Base-by-base conservation (phyloP, 345 rosid genomes). In the Adansonia digitata region DNA sequence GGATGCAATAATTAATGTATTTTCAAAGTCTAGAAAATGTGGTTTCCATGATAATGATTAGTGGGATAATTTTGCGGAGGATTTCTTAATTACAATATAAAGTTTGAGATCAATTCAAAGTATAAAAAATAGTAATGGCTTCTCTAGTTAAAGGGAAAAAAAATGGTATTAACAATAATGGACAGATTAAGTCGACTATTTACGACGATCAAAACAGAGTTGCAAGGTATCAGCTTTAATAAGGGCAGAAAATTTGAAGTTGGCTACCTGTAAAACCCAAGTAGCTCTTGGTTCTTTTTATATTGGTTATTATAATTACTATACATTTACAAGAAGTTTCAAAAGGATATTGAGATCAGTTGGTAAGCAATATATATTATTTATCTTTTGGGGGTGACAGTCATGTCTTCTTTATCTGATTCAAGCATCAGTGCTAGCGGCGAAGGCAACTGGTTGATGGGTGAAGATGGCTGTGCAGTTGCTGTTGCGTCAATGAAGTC, bases 231-330 rank as follows among this genome's bases (percentile, higher is more conserved):
- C 26, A 39, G 48, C 48, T 40, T 64, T 39, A 64, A 2, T 26
- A 24, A 62, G 39, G 69, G 40, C 40, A 77, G 62, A 79, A 74
- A 72, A 74, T 71, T 78, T 81, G 73, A 79, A 76, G 6, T 22
- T 51, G 29, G 74, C 18, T 64, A 57, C 82, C 79, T 77, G 81
- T 74, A 77, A 82, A 71, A 66, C 81, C 81, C 77, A 79, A 57
- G 81, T 74, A 72, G 27, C 72, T 80, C n/a, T 82, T 82, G 85
- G 85, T 83, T 71, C 40, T 71, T 5, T 43, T 10, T 12, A 43
- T 43, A 43, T 43, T 43, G 17, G 48, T 14, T 43, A 43, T 43
- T 55, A 55, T 53, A 53, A 20, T 9, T 53, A 49, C 10, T 31
- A 49, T 49, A 49, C 22, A 49, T 15, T 17, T 18, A 24, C 5